phyloP scores from a whole-genome alignment of 441 rosid species.

The Cnidoscolus chayamansa region DNA sequence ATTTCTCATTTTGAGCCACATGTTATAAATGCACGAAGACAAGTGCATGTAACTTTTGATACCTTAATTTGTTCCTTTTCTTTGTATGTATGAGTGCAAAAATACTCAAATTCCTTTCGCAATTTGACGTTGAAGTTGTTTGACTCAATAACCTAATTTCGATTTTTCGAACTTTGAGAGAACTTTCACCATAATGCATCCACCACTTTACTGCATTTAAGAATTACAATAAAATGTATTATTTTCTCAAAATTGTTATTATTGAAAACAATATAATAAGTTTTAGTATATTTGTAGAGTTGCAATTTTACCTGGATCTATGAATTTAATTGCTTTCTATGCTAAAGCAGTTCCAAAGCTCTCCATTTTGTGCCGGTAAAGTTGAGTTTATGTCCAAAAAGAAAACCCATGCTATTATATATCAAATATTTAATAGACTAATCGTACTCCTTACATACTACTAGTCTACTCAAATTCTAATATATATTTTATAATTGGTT shows the following conservation, averaged over 20 bases:
- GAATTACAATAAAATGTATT: too few relatives aligned
- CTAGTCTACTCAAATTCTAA: too few relatives aligned
- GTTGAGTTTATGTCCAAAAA: not conserved
- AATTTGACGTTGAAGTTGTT: too few relatives aligned
- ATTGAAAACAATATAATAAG: not conserved
- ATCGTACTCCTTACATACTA: too few relatives aligned
- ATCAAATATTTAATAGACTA: not conserved
- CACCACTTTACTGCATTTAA: too few relatives aligned
- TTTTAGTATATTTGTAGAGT: not conserved
- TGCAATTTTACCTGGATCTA: not conserved
- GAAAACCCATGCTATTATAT: not conserved
- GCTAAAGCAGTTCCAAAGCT: not conserved
- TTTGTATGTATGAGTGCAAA: not conserved
- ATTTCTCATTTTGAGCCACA: too few relatives aligned
- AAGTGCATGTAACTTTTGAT: not conserved
- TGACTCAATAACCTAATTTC: too few relatives aligned
- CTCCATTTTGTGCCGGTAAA: not conserved
- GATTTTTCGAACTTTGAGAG: too few relatives aligned
- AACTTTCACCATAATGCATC: too few relatives aligned
- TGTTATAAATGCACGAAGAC: too few relatives aligned
- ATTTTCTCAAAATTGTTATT: not conserved
- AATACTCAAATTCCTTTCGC: not conserved
- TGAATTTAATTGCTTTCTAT: not conserved
- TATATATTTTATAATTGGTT: not conserved
- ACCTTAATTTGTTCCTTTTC: not conserved